Percentiles rank a stretch among this genome's conserved stretches.
Evolutionary conservation across 164 flowering plant species (phyloP).

Genomic region (Vitis rupestris): DNA sequence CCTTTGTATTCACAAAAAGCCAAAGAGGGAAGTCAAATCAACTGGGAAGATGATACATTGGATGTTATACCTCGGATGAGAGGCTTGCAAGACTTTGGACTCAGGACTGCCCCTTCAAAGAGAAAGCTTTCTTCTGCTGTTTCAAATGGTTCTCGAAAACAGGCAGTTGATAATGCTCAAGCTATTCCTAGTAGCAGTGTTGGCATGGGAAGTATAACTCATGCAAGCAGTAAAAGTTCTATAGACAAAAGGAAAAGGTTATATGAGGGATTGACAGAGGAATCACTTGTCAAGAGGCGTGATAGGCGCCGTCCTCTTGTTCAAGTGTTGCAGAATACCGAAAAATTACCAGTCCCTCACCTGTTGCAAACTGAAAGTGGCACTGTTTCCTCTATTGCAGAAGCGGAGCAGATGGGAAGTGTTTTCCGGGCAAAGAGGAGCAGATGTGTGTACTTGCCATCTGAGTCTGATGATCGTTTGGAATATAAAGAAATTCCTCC

Average conservation of each 20-base stretch:
- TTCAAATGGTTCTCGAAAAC: slow-evolving; percentile 30
- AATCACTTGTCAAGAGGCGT: slow-evolving; percentile 36
- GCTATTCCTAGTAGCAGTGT: slow-evolving; percentile 23
- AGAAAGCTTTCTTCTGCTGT: slow-evolving; percentile 30
- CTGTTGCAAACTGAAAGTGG: slow-evolving; percentile 32
- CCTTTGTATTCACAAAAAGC: slow-evolving; percentile 20
- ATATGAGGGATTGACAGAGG: slow-evolving; percentile 31
- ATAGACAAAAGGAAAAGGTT: slow-evolving; percentile 35
- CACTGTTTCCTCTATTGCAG: slow-evolving; percentile 36
- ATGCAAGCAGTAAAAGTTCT: slow-evolving; percentile 32
- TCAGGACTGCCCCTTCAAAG: slow-evolving; percentile 44
- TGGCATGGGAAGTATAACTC: slow-evolving; percentile 27
- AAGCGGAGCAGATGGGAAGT: slow-evolving; percentile 36
- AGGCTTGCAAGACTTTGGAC: slow-evolving; percentile 80
- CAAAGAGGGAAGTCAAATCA: slow-evolving; percentile 33
- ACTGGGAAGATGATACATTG: slow-evolving; percentile 47
- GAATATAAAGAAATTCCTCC: slow-evolving; percentile 26
- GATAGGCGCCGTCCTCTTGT: slow-evolving; percentile 48
- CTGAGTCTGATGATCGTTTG: slow-evolving; percentile 37
- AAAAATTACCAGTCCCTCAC: slow-evolving; percentile 27
- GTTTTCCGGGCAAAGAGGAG: slow-evolving; percentile 52
- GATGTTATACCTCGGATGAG: slow-evolving; percentile 62
- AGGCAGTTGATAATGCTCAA: slow-evolving; percentile 22
- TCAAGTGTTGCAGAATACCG: slow-evolving; percentile 45
- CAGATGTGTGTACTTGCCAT: slow-evolving; percentile 44